Percentiles rank a stretch among this genome's conserved stretches.
Evolutionary conservation across 495 filamentous ascomycete species (phyloP).

Genomic region (Pseudomonodictys pantanalensis): DNA sequence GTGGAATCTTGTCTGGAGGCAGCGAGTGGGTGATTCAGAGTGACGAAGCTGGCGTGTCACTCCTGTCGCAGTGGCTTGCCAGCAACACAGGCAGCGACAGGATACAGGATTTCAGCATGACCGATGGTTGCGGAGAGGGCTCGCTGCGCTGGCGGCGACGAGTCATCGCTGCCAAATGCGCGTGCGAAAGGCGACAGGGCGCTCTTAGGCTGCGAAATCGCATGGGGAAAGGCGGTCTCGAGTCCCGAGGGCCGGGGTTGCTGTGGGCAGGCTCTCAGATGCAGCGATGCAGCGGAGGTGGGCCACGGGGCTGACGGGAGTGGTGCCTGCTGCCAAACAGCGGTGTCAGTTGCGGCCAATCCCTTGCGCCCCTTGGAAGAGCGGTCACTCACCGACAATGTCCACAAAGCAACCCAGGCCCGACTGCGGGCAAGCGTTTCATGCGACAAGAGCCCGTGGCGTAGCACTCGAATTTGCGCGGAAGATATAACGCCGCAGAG

Average conservation of each 20-base stretch:
- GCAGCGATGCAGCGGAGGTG: not conserved
- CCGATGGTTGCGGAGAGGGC: too few species aligned
- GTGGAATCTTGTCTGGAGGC: not conserved
- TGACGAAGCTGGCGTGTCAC: too few species aligned
- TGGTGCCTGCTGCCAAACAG: conserved; percentile 5
- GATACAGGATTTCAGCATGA: too few species aligned
- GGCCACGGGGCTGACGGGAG: conserved; percentile 1
- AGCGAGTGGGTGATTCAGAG: too few species aligned
- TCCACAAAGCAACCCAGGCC: conserved; percentile 23
- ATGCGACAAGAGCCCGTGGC: conserved; percentile 29
- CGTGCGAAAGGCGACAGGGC: not conserved
- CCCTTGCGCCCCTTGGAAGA: not conserved
- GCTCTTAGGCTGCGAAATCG: not conserved
- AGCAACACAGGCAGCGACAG: too few species aligned
- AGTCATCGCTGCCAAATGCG: conserved; percentile 1
- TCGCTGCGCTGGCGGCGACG: too few species aligned
- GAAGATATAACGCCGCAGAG: conserved; percentile 11
- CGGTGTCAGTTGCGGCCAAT: conserved; percentile 9
- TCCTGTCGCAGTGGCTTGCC: too few species aligned
- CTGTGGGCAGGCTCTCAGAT: not conserved
- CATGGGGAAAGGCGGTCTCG: conserved; percentile 13
- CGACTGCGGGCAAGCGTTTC: conserved; percentile 13
- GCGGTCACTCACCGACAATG: conserved; percentile 31
- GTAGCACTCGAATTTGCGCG: not conserved
- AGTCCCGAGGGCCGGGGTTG: conserved; percentile 9